phyloP scores from a whole-genome alignment of 371 early-diverging fungal species.

The Nosema bombycis region DNA sequence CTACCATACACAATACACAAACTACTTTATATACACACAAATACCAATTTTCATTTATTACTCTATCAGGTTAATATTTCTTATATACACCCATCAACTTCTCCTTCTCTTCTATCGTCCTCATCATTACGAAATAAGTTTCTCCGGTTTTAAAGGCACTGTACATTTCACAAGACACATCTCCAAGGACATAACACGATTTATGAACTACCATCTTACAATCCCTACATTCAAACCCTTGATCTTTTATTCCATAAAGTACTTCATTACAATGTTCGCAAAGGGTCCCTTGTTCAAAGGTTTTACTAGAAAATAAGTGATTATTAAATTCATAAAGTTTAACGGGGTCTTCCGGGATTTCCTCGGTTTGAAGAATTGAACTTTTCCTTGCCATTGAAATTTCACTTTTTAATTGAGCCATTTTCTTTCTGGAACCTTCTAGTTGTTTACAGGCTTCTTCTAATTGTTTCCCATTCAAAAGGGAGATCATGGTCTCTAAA shows the following conservation, averaged over 20 bases:
- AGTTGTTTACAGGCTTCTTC: slow-evolving; percentile 55
- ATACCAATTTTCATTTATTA: background rate
- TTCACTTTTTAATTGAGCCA: slow-evolving; percentile 54
- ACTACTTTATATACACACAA: background rate
- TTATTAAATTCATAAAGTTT: slow-evolving; percentile 61
- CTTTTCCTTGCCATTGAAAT: slow-evolving; percentile 47
- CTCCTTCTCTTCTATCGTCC: slow-evolving; percentile 63
- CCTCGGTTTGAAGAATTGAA: slow-evolving; percentile 10
- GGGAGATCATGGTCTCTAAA: slow-evolving; percentile 51
- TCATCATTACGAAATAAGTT: slow-evolving; percentile 51
- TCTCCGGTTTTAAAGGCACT: slow-evolving; percentile 60
- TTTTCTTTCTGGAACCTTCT: slow-evolving; percentile 58
- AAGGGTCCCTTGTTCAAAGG: slow-evolving; percentile 47
- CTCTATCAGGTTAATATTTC: slow-evolving; percentile 2
- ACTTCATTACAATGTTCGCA: slow-evolving; percentile 60
- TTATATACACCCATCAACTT: slow-evolving; percentile 43
- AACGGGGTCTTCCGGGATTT: slow-evolving; percentile 26
- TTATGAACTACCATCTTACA: slow-evolving; percentile 62
- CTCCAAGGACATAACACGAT: slow-evolving; percentile 60
- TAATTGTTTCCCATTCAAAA: slow-evolving; percentile 39
- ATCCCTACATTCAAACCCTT: slow-evolving; percentile 62
- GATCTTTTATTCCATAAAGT: slow-evolving; percentile 47
- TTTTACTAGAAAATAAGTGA: slow-evolving; percentile 53
- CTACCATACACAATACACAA: background rate
- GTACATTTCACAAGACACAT: slow-evolving; percentile 62